Evolutionary conservation across 768 basidiomycete genomes (phyloP).

Genomic region (Podaxis mareebaensis): DNA sequence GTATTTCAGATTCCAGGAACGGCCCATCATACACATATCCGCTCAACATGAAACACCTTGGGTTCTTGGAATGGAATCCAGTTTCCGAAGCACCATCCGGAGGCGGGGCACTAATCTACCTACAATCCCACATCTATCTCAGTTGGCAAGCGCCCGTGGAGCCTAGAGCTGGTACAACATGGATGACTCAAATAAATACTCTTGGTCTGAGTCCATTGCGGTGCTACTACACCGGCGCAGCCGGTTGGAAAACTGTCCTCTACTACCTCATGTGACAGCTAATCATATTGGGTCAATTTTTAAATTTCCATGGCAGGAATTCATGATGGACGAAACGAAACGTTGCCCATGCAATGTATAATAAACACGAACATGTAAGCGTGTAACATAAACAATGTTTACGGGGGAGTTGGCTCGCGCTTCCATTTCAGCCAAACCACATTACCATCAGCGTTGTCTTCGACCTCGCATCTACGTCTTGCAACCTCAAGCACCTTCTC

Average conservation of each 20-base stretch:
- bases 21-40: neutral
- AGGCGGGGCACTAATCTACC: neutral
- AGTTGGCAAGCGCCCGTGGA: neutral
- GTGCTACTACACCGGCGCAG: too few relatives aligned
- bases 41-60: constrained; percentile 14
- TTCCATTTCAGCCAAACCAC: constrained; percentile 66
- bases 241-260: too few relatives aligned
- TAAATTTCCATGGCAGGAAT: too few relatives aligned
- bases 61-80: constrained; percentile 12
- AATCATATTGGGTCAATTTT: too few relatives aligned
- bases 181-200: neutral
- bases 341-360: neutral
- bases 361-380: neutral
- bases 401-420: constrained; percentile 22
- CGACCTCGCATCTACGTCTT: constrained; percentile 60
- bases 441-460: constrained; percentile 61
- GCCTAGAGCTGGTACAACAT: neutral
- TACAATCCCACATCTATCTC: constrained; percentile 10
- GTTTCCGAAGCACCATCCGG: neutral
- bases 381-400: neutral
- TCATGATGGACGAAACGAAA: neutral
- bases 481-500: constrained; percentile 82
- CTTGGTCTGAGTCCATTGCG: too few relatives aligned
- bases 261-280: too few relatives aligned
- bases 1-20: constrained; percentile 14